Base-by-base conservation (phyloP, 805 yeast species). In the Saccharomyces jurei region DNA sequence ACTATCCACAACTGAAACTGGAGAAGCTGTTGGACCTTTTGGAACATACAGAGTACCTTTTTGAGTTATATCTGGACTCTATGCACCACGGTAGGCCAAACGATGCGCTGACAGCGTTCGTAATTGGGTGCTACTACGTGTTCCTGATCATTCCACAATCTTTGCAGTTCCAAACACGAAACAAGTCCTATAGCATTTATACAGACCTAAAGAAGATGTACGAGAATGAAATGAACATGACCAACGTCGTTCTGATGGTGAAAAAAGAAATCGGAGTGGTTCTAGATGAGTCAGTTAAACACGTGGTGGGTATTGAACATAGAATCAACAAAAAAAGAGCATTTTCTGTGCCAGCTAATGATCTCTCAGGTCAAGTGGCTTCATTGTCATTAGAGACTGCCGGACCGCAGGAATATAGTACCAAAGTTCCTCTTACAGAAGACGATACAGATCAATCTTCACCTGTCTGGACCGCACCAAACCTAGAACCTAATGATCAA, bases 121-220 rank as follows among this genome's bases (percentile, higher is more conserved):
- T 73, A 8, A 64, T 72, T 6, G 77, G 77, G 1, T 64, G 73
- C 48, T 70, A 69, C 55, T 71, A 71, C 52, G 54, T 74, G 2
- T 72, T 64, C 57, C 59, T 72, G 27, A 68, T 73, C 9, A 69
- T 74, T 13, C 78, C 78, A 11, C 66, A 59, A 41, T 73, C 76
- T 4, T 70, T 70, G 30, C 77, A 74, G 56, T 74, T 73, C 53
- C 74, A 72, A 54, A 63, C 74, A 28, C 71, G 70, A 58, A 74
- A 74, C 56, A 74, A 71, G 56, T 71, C 72, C 53, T 71, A 68
- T 52, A 69, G 69, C 27, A 61, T 74, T n/a, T 74, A 73, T 50
- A 60, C 66, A 22, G 69, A 69, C 10, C 58, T 73, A 52, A 72
- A 71, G 54, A 68, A 62, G 52, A 50, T 71, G 48, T 74, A 66